phyloP scores from a whole-genome alignment of 768 basidiomycete species.

The Podaxis rugospora region DNA sequence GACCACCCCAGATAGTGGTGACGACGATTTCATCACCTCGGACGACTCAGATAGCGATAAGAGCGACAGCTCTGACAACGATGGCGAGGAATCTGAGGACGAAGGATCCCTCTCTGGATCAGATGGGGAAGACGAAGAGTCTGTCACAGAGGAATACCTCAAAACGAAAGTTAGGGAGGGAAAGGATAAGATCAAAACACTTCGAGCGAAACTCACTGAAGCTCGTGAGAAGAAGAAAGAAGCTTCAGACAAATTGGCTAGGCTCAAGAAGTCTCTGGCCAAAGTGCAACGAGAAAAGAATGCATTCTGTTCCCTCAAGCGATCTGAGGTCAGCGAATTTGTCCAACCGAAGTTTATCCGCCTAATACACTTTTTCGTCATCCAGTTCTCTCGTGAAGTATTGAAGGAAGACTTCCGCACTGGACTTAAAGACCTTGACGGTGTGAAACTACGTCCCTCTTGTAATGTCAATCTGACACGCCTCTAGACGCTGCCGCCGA shows the following conservation, averaged over 20 bases:
- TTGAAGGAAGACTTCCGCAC: slow-evolving; percentile 57
- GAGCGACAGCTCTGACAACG: slow-evolving; percentile 12
- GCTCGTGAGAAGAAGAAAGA: slow-evolving; percentile 33
- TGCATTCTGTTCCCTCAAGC: slow-evolving; percentile 53
- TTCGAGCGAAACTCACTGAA: slow-evolving; percentile 31
- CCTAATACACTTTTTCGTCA: slow-evolving; percentile 6
- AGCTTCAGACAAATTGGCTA: slow-evolving; percentile 26
- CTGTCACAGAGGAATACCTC: slow-evolving; percentile 38
- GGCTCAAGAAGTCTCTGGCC: slow-evolving; percentile 36
- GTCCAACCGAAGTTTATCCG: background rate
- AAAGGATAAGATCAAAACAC: slow-evolving; percentile 35
- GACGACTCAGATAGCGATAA: slow-evolving; percentile 16
- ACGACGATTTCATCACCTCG: slow-evolving; percentile 28
- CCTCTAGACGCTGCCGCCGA: slow-evolving; percentile 49
- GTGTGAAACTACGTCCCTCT: slow-evolving; percentile 21
- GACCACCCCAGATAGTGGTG: slow-evolving; percentile 18
- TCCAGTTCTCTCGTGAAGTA: slow-evolving; percentile 49
- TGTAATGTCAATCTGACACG: background rate
- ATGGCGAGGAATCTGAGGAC: slow-evolving; percentile 21
- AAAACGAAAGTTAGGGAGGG: slow-evolving; percentile 39
- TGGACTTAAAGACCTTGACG: slow-evolving; percentile 57
- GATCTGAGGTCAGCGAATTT: slow-evolving; percentile 40
- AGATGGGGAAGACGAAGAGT: slow-evolving; percentile 21
- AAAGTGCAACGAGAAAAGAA: slow-evolving; percentile 56
- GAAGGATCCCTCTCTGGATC: slow-evolving; percentile 18